Conservation (phyloP, 108 stramenopile species). For the Fragilaria crotonensis region DNA sequence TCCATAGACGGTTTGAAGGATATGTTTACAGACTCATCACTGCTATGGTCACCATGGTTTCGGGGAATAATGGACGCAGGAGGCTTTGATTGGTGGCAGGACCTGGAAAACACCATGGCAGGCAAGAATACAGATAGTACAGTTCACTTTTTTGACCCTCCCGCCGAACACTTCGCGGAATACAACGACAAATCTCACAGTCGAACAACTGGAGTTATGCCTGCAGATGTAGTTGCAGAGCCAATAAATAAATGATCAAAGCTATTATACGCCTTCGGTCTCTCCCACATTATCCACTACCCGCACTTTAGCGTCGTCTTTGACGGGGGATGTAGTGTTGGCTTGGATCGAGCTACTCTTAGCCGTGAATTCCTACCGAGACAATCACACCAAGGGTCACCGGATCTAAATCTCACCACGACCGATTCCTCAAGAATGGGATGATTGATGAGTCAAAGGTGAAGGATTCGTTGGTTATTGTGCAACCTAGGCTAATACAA, state of each 20-base stretch:
- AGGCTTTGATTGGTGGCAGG: slow-evolving; percentile 49
- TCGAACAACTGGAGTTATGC: slow-evolving; percentile 27
- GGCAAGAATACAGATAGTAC: slow-evolving; percentile 29
- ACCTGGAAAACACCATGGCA: slow-evolving; percentile 24
- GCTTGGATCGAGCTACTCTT: no score
- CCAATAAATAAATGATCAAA: neutral
- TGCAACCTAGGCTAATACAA: no score
- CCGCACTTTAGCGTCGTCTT: no score
- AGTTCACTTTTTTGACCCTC: slow-evolving; percentile 36
- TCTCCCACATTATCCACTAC: no score
- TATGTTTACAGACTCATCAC: slow-evolving; percentile 28
- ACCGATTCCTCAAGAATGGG: no score
- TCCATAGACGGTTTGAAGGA: slow-evolving; percentile 33
- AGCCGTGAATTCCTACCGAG: no score
- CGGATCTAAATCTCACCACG: no score
- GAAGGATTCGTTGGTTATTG: no score
- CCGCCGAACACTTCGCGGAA: slow-evolving; percentile 23
- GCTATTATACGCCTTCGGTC: no score
- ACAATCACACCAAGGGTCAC: no score
- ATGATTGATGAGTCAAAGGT: no score
- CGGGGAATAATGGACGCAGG: slow-evolving; percentile 43
- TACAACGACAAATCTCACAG: slow-evolving; percentile 32
- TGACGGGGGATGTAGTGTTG: no score
- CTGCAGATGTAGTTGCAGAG: neutral
- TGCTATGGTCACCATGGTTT: slow-evolving; percentile 58